Evolutionary conservation across 371 early-diverging fungal species (phyloP).

Genomic region (Zychaea mexicana): DNA sequence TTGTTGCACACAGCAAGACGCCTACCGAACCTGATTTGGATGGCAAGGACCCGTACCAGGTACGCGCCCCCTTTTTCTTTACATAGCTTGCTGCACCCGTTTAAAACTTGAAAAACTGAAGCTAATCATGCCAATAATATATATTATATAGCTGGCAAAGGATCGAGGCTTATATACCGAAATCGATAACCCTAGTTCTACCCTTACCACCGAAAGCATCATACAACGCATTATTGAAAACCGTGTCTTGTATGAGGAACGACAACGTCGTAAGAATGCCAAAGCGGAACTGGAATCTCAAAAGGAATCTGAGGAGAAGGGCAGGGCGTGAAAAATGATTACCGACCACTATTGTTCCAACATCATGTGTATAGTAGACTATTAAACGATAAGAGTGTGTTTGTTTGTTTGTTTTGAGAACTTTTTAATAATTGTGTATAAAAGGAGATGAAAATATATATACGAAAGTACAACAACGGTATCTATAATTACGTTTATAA

Average conservation of each 20-base stretch:
- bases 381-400: too few species aligned
- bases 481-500: too few species aligned
- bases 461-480: too few species aligned
- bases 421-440: too few species aligned
- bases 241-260: conserved; percentile 77
- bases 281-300: conserved; percentile 70
- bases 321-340: background rate
- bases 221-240: conserved; percentile 87
- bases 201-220: conserved; percentile 83
- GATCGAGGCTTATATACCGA: conserved; percentile 73
- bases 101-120: too few species aligned
- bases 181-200: conserved; percentile 72
- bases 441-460: too few species aligned
- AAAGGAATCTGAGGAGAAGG: conserved; percentile 47
- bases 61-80: too few species aligned
- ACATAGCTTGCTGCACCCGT: too few species aligned
- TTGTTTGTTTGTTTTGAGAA: too few species aligned
- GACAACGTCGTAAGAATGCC: conserved; percentile 72
- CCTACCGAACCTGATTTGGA: conserved; percentile 64
- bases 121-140: conserved; percentile 3
- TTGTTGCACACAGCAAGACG: conserved; percentile 80
- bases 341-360: background rate
- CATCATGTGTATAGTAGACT: too few species aligned
- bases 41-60: conserved; percentile 81
- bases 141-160: conserved; percentile 66